Evolutionary conservation across 345 rosid species (phyloP).

Genomic region (Gossypium ekmanianum): DNA sequence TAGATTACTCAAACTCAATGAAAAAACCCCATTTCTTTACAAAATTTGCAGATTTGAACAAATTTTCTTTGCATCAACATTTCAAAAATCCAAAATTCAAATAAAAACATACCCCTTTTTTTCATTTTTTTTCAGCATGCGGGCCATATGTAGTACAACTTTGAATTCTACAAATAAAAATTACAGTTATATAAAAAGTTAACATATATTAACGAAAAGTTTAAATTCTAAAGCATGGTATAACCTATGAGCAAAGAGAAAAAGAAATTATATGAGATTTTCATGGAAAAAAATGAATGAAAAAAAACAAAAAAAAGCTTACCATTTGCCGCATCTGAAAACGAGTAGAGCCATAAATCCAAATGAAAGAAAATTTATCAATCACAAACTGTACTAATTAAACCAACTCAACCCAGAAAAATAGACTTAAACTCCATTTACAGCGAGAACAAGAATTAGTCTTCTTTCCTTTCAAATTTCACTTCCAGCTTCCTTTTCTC

Average conservation of each 20-base stretch:
- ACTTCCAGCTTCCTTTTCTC: constrained; percentile 8
- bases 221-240: not conserved
- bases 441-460: not conserved
- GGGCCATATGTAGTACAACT: not conserved
- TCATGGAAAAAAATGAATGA: not conserved
- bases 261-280: not conserved
- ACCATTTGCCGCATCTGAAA: constrained; percentile 35
- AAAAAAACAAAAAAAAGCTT: not conserved
- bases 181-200: not conserved
- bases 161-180: not conserved
- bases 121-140: not conserved
- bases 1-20: not conserved
- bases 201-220: constrained; percentile 3
- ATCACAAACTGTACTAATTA: constrained; percentile 13
- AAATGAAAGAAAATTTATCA: not conserved
- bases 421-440: constrained; percentile 6
- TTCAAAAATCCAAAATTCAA: not conserved
- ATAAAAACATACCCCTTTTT: not conserved
- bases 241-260: not conserved
- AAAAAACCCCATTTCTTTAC: not conserved
- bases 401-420: constrained; percentile 29
- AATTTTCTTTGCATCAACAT: constrained; percentile 6
- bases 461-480: not conserved
- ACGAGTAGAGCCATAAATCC: constrained; percentile 24
- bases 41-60: not conserved